A percentile compares a stretch with the other conserved stretches of the same genome.
Evolutionary conservation across 306 rosid species (phyloP).

Genomic region (Quercus gilva): DNA sequence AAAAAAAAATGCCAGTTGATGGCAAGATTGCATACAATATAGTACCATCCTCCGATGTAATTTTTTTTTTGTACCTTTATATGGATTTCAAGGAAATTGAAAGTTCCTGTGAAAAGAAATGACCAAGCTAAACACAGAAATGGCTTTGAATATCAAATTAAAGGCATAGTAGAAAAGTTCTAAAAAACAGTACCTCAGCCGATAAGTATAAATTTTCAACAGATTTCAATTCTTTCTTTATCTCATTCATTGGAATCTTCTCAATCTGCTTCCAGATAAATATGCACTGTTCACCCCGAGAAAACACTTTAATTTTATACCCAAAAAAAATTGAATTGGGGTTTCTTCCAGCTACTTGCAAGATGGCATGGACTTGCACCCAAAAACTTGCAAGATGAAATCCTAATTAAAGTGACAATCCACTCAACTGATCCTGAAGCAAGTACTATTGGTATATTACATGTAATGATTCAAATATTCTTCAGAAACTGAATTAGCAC

Average conservation of each 20-base stretch:
- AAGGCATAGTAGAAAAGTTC: too few species aligned
- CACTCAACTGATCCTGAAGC: too few species aligned
- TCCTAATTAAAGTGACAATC: too few species aligned
- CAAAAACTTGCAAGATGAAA: too few species aligned
- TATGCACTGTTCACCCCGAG: background rate
- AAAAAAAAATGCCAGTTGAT: too few species aligned
- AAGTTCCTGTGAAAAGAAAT: background rate
- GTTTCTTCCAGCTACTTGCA: too few species aligned
- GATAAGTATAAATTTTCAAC: conserved; percentile 10
- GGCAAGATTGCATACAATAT: conserved; percentile 73
- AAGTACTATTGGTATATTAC: too few species aligned
- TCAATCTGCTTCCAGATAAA: conserved; percentile 54
- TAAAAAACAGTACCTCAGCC: too few species aligned
- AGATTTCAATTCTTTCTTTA: conserved; percentile 64
- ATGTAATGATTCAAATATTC: too few species aligned
- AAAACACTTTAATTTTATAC: background rate
- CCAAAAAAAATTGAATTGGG: background rate
- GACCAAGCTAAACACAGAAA: background rate
- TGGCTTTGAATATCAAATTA: background rate
- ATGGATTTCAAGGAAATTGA: background rate
- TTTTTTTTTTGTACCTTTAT: background rate
- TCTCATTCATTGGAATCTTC: conserved; percentile 77
- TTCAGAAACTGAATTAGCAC: too few species aligned
- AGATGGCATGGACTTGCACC: too few species aligned
- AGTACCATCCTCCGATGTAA: conserved; percentile 1